Evolutionary conservation across 2,329 filamentous ascomycete species (phyloP).

Genomic region (Calonectria crousiana): DNA sequence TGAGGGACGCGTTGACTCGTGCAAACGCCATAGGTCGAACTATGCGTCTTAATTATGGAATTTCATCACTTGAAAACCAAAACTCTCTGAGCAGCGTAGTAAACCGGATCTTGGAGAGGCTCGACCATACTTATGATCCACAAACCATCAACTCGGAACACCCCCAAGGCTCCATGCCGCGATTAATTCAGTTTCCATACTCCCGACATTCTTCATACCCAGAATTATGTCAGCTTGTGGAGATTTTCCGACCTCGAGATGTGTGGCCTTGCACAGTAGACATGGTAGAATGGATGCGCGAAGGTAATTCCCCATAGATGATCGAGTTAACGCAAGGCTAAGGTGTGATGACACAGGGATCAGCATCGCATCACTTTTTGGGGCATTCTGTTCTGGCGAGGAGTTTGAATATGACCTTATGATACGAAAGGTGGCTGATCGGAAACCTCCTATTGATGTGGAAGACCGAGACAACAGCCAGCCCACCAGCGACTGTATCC

Average conservation of each 20-base stretch:
- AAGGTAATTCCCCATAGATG: constrained; percentile 49
- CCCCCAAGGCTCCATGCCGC: constrained; percentile 49
- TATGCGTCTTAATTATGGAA: constrained; percentile 42
- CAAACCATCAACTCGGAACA: neutral
- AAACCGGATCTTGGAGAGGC: constrained; percentile 27
- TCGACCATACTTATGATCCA: constrained; percentile 9
- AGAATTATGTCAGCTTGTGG: constrained; percentile 80
- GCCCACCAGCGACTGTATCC: constrained; percentile 24
- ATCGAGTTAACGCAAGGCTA: neutral
- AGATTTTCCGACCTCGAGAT: constrained; percentile 77
- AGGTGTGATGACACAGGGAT: constrained; percentile 50
- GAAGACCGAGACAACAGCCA: constrained; percentile 27
- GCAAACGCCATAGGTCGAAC: constrained; percentile 39
- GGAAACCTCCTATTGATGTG: neutral
- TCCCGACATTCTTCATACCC: constrained; percentile 89
- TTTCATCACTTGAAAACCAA: constrained; percentile 30
- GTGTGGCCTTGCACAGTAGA: constrained; percentile 87
- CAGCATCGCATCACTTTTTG: constrained; percentile 79
- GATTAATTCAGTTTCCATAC: constrained; percentile 77
- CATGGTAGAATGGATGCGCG: constrained; percentile 68
- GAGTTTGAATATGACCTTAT: constrained; percentile 74
- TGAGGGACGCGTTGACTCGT: constrained; percentile 32
- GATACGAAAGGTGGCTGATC: constrained; percentile 58
- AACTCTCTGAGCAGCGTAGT: constrained; percentile 29
- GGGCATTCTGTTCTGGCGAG: constrained; percentile 71